These are phyloP conservation scores for Coemansia erecta DNA, from an alignment of 192 early-diverging fungal species.

Conservation along the genomic window DNA sequence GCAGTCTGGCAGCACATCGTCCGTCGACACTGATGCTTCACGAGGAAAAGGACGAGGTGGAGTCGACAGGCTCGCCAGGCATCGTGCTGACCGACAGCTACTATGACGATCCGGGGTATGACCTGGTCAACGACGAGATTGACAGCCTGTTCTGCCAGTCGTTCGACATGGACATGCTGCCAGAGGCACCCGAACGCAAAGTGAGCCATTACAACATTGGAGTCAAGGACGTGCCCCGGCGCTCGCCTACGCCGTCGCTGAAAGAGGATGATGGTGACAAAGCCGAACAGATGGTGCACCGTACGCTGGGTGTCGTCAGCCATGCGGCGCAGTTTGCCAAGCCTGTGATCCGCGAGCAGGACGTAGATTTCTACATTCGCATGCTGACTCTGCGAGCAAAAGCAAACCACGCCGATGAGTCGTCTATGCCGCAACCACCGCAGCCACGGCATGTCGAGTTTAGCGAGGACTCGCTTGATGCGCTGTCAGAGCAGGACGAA, in stretches of 20 bases:
- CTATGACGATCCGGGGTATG: constrained; percentile 34
- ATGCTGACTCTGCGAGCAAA: constrained; percentile 31
- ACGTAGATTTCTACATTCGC: constrained; percentile 23
- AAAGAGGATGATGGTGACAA: not conserved
- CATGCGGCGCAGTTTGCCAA: constrained; percentile 7
- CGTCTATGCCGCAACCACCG: not conserved
- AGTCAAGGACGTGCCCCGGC: constrained; percentile 15
- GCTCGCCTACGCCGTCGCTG: constrained; percentile 11
- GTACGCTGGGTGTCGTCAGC: constrained; percentile 10
- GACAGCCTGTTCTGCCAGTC: constrained; percentile 32
- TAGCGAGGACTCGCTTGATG: constrained; percentile 2
- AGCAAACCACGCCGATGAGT: not conserved
- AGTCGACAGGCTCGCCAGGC: not conserved
- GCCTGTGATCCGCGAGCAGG: constrained; percentile 25
- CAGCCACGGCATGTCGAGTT: constrained; percentile 6
- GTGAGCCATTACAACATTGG: constrained; percentile 37
- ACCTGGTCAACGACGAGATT: constrained; percentile 26
- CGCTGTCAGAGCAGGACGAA: not conserved
- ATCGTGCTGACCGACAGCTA: constrained; percentile 27
- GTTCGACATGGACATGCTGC: constrained; percentile 45
- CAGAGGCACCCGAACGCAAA: constrained; percentile 38
- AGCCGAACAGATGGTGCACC: not conserved
- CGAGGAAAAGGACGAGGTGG: constrained; percentile 6
- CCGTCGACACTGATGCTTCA: constrained; percentile 17
- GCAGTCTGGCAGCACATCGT: constrained; percentile 20